Evolutionary conservation across 1,284 basidiomycete species (phyloP), one percentile per base, ranked within the genome.

Genomic region (Violaceomyces palustris): DNA sequence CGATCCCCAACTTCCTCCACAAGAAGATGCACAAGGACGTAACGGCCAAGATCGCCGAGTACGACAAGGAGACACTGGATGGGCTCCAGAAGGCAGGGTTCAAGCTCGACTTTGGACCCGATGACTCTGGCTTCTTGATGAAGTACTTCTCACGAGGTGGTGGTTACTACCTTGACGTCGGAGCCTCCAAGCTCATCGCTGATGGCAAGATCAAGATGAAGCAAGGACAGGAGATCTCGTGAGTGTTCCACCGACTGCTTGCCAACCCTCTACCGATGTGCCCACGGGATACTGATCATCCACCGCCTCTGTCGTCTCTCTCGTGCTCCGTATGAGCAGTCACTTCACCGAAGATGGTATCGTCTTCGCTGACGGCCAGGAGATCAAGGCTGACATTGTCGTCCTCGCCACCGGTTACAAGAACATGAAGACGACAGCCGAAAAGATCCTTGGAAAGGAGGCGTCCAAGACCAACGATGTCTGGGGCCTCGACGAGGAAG

Each of bases 191-290:
- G 11, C 41, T 34, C 51, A 84, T 84, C 7, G 80, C 78, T 21
- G 79, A 79, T 50, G 68, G 86, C 23, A 73, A 79, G 9, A 83
- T 82, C 11, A 85, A 88, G 66, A 78, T 84, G 12, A 79, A 87
- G 19, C 49, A 51, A 35, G 53, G 53, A 6, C 24, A 43, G 9
- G 49, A 44, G 18, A 42, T 56, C 9, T n/a, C n/a, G n/a, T n/a
- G n/a, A n/a, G n/a, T n/a, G n/a, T n/a, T n/a, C n/a, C n/a, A n/a
- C n/a, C n/a, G n/a, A n/a, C n/a, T n/a, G n/a, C n/a, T n/a, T n/a
- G n/a, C n/a, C n/a, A n/a, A n/a, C n/a, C n/a, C n/a, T n/a, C n/a
- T n/a, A n/a, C n/a, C n/a, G n/a, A n/a, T n/a, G n/a, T n/a, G n/a
- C n/a, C n/a, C n/a, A n/a, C n/a, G n/a, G n/a, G n/a, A n/a, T n/a